Evolutionary conservation across 2,329 filamentous ascomycete genomes (phyloP).

Genomic region (Plenodomus lindquistii): DNA sequence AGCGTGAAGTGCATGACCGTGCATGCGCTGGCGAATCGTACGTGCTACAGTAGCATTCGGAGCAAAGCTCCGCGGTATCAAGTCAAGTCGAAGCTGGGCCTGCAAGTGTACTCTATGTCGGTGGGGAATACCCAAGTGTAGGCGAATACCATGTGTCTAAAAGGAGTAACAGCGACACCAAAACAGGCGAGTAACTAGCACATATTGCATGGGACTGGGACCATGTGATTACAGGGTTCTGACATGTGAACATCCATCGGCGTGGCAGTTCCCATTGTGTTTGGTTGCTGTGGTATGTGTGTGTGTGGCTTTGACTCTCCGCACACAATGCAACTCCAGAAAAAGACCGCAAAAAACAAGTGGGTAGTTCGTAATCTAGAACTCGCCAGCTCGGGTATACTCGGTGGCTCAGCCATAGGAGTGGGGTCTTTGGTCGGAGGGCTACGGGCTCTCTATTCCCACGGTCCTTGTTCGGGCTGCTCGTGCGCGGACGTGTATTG

Average conservation of each 20-base stretch:
- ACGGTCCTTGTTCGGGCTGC: not conserved
- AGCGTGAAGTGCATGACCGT: too few species aligned
- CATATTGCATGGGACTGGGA: too few species aligned
- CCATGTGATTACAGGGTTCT: not conserved
- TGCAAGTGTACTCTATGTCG: too few species aligned
- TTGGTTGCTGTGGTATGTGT: too few species aligned
- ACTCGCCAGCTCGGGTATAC: not conserved
- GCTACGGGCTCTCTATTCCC: not conserved
- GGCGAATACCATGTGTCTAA: too few species aligned
- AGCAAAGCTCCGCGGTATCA: not conserved
- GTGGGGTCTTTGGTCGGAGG: not conserved
- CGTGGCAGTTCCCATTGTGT: not conserved
- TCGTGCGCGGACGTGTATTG: not conserved
- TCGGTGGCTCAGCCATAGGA: not conserved
- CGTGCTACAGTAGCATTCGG: not conserved
- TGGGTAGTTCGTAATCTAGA: not conserved
- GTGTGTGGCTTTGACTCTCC: not conserved
- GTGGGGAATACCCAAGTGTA: too few species aligned
- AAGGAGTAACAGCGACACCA: not conserved
- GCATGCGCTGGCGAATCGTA: too few species aligned
- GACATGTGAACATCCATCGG: not conserved
- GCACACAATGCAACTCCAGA: not conserved
- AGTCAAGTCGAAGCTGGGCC: not conserved
- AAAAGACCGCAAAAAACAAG: not conserved
- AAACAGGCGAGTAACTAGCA: not conserved